phyloP scores from a whole-genome alignment of 2,329 filamentous ascomycete species.

The Talaromyces sp. region DNA sequence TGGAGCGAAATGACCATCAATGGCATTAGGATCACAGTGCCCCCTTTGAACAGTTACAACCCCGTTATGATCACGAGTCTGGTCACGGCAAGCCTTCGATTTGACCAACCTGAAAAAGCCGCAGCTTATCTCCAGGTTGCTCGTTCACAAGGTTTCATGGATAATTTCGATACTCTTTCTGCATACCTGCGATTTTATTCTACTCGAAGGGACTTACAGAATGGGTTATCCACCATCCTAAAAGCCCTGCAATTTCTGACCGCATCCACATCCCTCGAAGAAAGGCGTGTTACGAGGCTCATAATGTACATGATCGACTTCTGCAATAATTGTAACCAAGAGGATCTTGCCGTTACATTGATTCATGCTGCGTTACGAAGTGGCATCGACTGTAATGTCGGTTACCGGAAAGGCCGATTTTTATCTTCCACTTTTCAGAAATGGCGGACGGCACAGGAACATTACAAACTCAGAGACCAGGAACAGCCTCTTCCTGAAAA shows the following conservation, averaged over 20 bases:
- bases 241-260: constrained; percentile 32
- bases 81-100: constrained; percentile 34
- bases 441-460: constrained; percentile 23
- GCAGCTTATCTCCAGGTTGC: constrained; percentile 37
- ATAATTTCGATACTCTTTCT: constrained; percentile 32
- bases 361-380: constrained; percentile 32
- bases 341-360: constrained; percentile 26
- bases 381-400: constrained; percentile 28
- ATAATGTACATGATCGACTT: constrained; percentile 36
- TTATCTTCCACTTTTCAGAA: constrained; percentile 12
- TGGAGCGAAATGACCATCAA: constrained; percentile 28
- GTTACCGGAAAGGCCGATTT: constrained; percentile 12
- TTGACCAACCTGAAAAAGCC: constrained; percentile 37
- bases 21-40: constrained; percentile 32
- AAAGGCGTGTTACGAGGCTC: constrained; percentile 27
- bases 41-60: constrained; percentile 30
- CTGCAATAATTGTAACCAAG: constrained; percentile 30
- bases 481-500: constrained; percentile 26
- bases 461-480: constrained; percentile 11
- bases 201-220: constrained; percentile 32
- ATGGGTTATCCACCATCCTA: constrained; percentile 27
- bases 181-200: constrained; percentile 36
- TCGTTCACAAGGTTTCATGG: constrained; percentile 31
- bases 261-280: constrained; percentile 27
- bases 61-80: constrained; percentile 31